Base-by-base conservation (phyloP, 441 rosid genomes). In the Biscutella laevigata region DNA sequence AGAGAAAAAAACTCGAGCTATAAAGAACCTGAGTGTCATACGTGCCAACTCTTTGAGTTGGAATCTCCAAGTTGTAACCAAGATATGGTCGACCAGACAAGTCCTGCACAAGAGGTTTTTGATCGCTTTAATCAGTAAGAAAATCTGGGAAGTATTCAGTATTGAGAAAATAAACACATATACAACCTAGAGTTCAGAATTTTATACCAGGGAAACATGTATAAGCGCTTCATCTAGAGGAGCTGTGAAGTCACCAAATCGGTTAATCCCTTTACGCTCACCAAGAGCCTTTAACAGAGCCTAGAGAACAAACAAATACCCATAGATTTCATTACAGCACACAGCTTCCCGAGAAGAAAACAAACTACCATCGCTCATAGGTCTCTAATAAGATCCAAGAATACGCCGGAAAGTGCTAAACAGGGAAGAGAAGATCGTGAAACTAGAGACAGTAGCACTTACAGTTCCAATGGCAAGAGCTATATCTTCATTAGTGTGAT, bases 201-300 rank as follows among this genome's bases (percentile, higher is more conserved):
- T 13, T 37, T 43, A 59, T 77, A 86, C 99, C 92, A 84, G 59
- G n/a, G 94, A 71, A 67, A 86, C 97, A 68, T 86, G 97, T 59
- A 84, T 57, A 37, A 86, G 67, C 9, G 95, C 95, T 73, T 88
- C 97, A 68, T 88, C 99, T 35, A 88, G 90, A 46, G 99, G 95
- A 67, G 95, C 95, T 5, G 96, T 79, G 67, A 86, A 92, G 62
- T 88, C 90, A 17, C 96, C 95, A 19, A 92, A 88, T 9, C 96
- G 80, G 61, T 81, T 74, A 52, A 94, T 88, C 48, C 96, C 99
- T 74, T 83, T 84, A 61, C 94, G 78, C 27, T 94, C 94, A 51
- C 97, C 96, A 68, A 89, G 95, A 1, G 96, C 95, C 58, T 82
- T 80, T 66, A 84, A 75, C 61, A 86, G 55, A 45, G 94, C 62